These are phyloP conservation scores for Chrysophaeum taylorii DNA, from an alignment of 352 stramenopile species.

Conservation along the genomic window DNA sequence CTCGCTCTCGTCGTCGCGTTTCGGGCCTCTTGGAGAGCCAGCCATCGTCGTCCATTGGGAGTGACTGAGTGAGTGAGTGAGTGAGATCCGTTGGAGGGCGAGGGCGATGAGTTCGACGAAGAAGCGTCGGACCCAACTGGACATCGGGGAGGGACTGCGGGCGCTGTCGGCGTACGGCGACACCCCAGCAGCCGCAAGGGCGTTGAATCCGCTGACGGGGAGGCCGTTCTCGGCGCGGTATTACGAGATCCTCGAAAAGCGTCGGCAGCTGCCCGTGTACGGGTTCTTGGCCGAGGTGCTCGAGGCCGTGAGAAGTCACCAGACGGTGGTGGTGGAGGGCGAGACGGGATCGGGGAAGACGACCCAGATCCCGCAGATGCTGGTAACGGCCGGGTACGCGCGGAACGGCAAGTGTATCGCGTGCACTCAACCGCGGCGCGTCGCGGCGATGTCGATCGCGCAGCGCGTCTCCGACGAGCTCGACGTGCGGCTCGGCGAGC, in stretches of 20 bases:
- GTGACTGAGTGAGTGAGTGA: no score
- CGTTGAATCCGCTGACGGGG: constrained; percentile 78
- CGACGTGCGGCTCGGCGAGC: constrained; percentile 86
- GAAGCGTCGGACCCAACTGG: no score
- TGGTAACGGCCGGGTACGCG: constrained; percentile 62
- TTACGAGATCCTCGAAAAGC: constrained; percentile 65
- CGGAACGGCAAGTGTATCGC: constrained; percentile 53
- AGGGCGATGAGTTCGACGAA: no score
- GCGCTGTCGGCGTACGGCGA: no score
- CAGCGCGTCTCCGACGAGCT: constrained; percentile 96
- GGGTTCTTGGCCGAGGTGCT: constrained; percentile 69
- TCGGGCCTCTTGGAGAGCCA: no score
- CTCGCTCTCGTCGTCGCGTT: no score
- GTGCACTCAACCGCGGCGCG: constrained; percentile 93
- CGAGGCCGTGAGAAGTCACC: constrained; percentile 59
- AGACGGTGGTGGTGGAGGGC: constrained; percentile 86
- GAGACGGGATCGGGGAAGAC: constrained; percentile 95
- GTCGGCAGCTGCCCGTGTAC: constrained; percentile 78
- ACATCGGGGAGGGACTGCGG: no score
- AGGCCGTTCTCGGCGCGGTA: constrained; percentile 75
- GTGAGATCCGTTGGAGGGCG: no score
- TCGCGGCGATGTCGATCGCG: constrained; percentile 94
- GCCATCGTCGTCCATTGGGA: no score
- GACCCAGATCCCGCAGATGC: constrained; percentile 77
- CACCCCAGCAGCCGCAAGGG: no score